phyloP scores from a whole-genome alignment of 78 protist species.

The slime mould (Dictyostelium discoideum) region dicty_2.7 NC_007091.3:4387501-4388000 shows the following conservation, averaged over 20 bases:
- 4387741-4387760: slow-evolving; percentile 15
- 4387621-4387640: background rate
- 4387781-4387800: slow-evolving; percentile 72
- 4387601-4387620: background rate
- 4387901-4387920: slow-evolving; percentile 51
- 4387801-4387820: slow-evolving; percentile 79
- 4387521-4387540: background rate
- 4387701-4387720: background rate
- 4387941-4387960: slow-evolving; percentile 60
- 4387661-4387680: background rate
- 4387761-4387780: slow-evolving; percentile 29
- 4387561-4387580: background rate
- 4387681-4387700: background rate
- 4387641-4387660: background rate
- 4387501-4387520: slow-evolving; percentile 10
- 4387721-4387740: background rate
- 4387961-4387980: slow-evolving; percentile 30
- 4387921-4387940: slow-evolving; percentile 38
- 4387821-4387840: slow-evolving; percentile 57
- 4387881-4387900: slow-evolving; percentile 44
- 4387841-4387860: slow-evolving; percentile 27
- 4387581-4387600: slow-evolving; percentile 6
- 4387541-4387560: background rate
- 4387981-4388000: background rate
- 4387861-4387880: slow-evolving; percentile 15